Conservation (phyloP, 2,329 filamentous ascomycete species). For the Teratosphaeria gauchensis region DNA sequence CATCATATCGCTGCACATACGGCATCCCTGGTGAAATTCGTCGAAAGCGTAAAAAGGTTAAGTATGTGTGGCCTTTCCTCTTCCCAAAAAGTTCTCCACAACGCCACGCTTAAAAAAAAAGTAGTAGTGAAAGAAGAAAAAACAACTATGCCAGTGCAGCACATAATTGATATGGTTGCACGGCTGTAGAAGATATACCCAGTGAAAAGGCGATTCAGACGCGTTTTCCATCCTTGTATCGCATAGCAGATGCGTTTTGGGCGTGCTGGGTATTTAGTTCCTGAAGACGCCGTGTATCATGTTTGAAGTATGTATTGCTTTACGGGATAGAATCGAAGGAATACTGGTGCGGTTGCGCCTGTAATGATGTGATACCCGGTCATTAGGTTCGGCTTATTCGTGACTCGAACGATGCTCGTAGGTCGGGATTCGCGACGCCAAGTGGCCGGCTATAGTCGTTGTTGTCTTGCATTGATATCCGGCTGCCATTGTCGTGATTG, state of each 20-base stretch:
- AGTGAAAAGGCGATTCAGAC: not conserved
- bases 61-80: not conserved
- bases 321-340: not conserved
- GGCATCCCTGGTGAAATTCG: not conserved
- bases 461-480: conserved; percentile 37
- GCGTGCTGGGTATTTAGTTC: not conserved
- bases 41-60: not conserved
- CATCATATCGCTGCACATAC: not conserved
- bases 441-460: conserved; percentile 39
- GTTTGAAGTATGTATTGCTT: not conserved
- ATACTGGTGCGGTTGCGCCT: not conserved
- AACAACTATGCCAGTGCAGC: not conserved
- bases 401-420: conserved; percentile 22
- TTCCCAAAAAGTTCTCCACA: not conserved
- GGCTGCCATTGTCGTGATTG: conserved; percentile 34
- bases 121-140: not conserved
- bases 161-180: not conserved
- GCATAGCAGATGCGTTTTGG: not conserved
- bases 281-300: not conserved
- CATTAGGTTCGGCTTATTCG: conserved; percentile 3
- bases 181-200: not conserved
- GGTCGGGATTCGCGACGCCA: conserved; percentile 31
- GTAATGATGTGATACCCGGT: too few relatives aligned
- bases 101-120: not conserved
- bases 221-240: not conserved